A percentile compares a stretch with the other conserved stretches of the same genome.
phyloP scores from a whole-genome alignment of 2,329 filamentous ascomycete genomes.

The Nectriaceae sp. region DNA sequence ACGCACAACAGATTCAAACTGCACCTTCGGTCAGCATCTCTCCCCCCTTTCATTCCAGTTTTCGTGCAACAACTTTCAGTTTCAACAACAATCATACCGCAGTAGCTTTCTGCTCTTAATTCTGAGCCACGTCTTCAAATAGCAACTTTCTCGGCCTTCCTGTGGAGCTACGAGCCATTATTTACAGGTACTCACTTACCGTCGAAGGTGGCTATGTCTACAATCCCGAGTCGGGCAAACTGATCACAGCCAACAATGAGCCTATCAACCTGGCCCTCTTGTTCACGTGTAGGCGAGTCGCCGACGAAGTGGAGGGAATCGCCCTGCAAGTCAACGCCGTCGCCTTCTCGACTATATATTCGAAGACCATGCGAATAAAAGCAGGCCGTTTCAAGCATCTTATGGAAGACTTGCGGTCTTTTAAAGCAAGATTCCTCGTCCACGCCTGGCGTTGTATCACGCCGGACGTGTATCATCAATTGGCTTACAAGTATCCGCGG shows the following conservation, averaged over 20 bases:
- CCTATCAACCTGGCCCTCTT: conserved; percentile 16
- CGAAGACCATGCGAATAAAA: not conserved
- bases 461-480: not conserved
- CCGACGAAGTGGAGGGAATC: conserved; percentile 3
- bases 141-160: conserved; percentile 6
- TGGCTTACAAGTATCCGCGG: not conserved
- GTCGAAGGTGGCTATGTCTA: conserved; percentile 13
- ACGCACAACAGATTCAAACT: no score
- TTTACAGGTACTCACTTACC: conserved; percentile 14
- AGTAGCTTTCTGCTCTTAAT: no score
- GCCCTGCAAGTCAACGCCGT: conserved; percentile 8
- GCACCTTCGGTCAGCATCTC: no score
- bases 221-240: conserved; percentile 6
- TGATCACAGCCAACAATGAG: conserved; percentile 4
- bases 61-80: no score
- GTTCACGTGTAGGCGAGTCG: conserved; percentile 15
- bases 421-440: not conserved
- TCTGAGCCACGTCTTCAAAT: conserved; percentile 3
- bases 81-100: not conserved
- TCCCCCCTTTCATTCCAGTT: no score
- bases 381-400: no score
- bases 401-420: no score
- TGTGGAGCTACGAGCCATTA: conserved; percentile 12
- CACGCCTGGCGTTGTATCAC: not conserved
- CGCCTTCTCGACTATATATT: conserved; percentile 13